Evolutionary conservation across 192 early-diverging fungal genomes (phyloP), one percentile per base, ranked within the genome.

Genomic region (Backusella parvicylindrica): DNA sequence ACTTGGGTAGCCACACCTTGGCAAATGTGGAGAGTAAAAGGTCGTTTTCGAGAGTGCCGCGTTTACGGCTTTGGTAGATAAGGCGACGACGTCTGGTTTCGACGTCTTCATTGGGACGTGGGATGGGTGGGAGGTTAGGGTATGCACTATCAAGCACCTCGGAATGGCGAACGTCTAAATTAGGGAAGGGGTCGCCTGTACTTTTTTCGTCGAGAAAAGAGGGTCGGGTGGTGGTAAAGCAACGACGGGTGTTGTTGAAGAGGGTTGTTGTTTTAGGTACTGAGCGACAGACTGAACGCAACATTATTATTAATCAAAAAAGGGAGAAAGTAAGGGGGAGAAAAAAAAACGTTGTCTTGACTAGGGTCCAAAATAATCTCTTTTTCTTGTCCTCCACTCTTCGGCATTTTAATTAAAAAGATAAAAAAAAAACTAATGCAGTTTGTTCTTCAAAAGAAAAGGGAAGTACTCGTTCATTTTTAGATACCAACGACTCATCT

Each of bases 21-120:
- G 94, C 92, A 87, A 95, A 97, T 3, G 96, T 98, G 35, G 94
- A 95, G 9, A 98, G 81, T 63, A 99, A 72, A 71, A 98, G 85
- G 77, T 98, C 97, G 1, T 91, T 93, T 75, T 99, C 97, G 15
- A 98, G 89, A 56, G 97, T 99, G 23, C 97, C 96, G 21, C 97
- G 84, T 78, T 99, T 99, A 43, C 97, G 92, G 64, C 92, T 91
- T 71, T 92, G 89, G 77, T 94, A 99, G 30, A 92, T 75, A 8
- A 99, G 84, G 6, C 97, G 90, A 6, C 93, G 90, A 7, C 92
- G 89, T 84, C 95, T 95, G 6, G 84, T 87, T 21, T 91, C 85
- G 4, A 89, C 68, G 12, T 88, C 73, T 81, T 98, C 96, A 77
- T 87, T 75, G 1, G 79, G 79, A 0, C 93, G 90, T 30, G 84